phyloP scores from a whole-genome alignment of 192 early-diverging fungal species.

The Fimicolochytrium jonesii region DNA sequence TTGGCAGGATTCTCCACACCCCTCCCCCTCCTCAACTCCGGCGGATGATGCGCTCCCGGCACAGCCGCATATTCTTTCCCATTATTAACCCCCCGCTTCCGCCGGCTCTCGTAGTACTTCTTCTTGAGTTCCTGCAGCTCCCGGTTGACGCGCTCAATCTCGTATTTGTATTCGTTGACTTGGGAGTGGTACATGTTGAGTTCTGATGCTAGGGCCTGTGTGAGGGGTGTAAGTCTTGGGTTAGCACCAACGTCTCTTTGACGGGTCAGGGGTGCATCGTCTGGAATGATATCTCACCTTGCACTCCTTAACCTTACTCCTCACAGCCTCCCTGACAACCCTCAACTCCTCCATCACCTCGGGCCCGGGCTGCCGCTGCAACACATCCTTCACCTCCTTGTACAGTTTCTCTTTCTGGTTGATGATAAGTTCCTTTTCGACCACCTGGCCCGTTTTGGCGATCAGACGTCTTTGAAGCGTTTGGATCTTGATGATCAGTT shows the following conservation, averaged over 20 bases:
- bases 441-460: slow-evolving; percentile 58
- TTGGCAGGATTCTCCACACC: not conserved
- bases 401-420: slow-evolving; percentile 58
- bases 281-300: slow-evolving; percentile 40
- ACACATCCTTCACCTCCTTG: slow-evolving; percentile 52
- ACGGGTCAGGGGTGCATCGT: not conserved
- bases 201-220: slow-evolving; percentile 54
- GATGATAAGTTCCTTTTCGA: slow-evolving; percentile 59
- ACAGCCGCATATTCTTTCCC: not conserved
- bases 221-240: no score
- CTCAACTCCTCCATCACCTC: slow-evolving; percentile 53
- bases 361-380: slow-evolving; percentile 53
- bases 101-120: slow-evolving; percentile 47
- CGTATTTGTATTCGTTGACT: slow-evolving; percentile 59
- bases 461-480: slow-evolving; percentile 57
- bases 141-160: slow-evolving; percentile 51
- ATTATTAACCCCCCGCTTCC: not conserved
- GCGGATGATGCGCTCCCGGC: not conserved
- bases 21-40: not conserved
- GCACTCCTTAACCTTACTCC: slow-evolving; percentile 48
- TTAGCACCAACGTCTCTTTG: no score
- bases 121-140: slow-evolving; percentile 57
- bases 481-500: slow-evolving; percentile 60
- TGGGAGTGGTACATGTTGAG: slow-evolving; percentile 65
- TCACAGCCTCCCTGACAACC: slow-evolving; percentile 47